Conservation (phyloP, 2,329 filamentous ascomycete genomes). For the Xylaria sp. region DNA sequence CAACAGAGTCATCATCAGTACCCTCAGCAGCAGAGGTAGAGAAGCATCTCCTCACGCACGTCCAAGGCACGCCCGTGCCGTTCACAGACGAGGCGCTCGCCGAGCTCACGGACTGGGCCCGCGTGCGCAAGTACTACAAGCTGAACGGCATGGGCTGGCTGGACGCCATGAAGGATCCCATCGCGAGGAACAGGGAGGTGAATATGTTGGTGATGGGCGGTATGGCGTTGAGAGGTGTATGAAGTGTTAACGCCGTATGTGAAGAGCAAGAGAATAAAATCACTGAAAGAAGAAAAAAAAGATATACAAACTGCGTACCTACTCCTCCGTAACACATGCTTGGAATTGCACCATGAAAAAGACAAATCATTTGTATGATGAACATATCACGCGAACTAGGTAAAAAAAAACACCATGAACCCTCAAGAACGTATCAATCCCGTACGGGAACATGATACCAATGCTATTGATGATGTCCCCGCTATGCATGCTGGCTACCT, state of each 20-base stretch:
- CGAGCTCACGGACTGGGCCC: conserved; percentile 56
- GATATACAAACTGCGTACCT: not conserved
- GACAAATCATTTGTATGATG: not conserved
- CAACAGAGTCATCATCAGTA: not conserved
- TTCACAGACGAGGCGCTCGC: conserved; percentile 61
- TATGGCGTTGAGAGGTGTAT: conserved; percentile 69
- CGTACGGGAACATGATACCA: not conserved
- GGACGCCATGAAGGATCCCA: conserved; percentile 40
- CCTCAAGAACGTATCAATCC: too few relatives aligned
- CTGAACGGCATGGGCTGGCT: conserved; percentile 57
- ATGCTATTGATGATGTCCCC: not conserved
- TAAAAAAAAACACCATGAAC: too few relatives aligned
- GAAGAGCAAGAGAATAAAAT: not conserved
- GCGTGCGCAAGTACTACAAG: conserved; percentile 83
- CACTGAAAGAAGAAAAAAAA: not conserved
- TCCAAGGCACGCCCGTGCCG: conserved; percentile 55
- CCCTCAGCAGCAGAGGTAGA: conserved; percentile 41
- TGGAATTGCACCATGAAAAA: not conserved
- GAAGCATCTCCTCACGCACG: conserved; percentile 53
- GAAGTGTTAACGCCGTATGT: conserved; percentile 9
- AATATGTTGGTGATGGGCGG: conserved; percentile 66
- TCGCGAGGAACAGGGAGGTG: conserved; percentile 47
- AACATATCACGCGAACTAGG: too few relatives aligned
- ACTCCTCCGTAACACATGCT: not conserved
- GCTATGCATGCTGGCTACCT: too few relatives aligned